Percentiles rank a stretch among this genome's conserved stretches.
Evolutionary conservation across 345 rosid species (phyloP).

Genomic region (Hypericum perforatum): DNA sequence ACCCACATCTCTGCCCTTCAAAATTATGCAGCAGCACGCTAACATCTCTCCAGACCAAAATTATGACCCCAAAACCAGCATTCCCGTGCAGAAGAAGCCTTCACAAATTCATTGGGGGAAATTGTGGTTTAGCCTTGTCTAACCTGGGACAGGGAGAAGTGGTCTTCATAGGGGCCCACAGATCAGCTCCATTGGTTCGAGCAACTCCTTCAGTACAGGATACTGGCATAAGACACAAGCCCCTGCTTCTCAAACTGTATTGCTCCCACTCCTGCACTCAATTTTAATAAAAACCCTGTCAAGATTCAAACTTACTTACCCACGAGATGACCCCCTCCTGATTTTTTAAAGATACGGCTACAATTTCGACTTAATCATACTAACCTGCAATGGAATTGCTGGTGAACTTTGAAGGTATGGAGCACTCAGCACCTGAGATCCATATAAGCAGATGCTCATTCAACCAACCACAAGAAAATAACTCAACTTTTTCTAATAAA

Average conservation of each 20-base stretch:
- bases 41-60: too few relatives aligned
- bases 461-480: not conserved
- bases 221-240: conserved; percentile 78
- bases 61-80: too few relatives aligned
- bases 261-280: conserved; percentile 48
- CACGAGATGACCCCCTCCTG: too few relatives aligned
- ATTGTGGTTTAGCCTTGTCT: conserved; percentile 18
- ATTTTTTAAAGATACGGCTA: too few relatives aligned
- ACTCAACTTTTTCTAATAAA: too few relatives aligned
- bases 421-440: conserved; percentile 83
- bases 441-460: conserved; percentile 13
- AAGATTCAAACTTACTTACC: not conserved
- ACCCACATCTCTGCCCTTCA: too few relatives aligned
- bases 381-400: conserved; percentile 41
- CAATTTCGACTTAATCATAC: conserved; percentile 7
- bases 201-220: conserved; percentile 67
- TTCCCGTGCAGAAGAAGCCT: too few relatives aligned
- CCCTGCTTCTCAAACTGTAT: conserved; percentile 57
- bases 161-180: conserved; percentile 92
- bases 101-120: not conserved
- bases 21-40: too few relatives aligned
- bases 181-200: conserved; percentile 86
- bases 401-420: conserved; percentile 71
- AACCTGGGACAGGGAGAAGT: conserved; percentile 54
- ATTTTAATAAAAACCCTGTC: conserved; percentile 1